Base-by-base conservation (phyloP, 2,329 filamentous ascomycete species). In the Beauveria asiatica region DNA sequence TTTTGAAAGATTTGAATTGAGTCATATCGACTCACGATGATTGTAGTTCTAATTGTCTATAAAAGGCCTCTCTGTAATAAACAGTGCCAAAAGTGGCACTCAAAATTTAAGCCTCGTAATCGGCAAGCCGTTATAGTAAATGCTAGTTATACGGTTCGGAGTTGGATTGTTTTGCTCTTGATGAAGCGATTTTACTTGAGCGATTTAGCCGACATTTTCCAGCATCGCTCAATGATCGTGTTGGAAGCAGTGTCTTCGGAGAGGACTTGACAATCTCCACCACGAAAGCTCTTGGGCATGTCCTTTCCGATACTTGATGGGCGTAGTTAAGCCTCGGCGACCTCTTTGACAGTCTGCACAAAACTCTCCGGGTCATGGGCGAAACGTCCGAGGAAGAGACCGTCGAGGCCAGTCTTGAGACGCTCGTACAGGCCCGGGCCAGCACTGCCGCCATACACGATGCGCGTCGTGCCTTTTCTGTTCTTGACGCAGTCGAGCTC, bases 371-470 rank as follows among this genome's bases (percentile, higher is more conserved):
- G 80, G 68, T 93, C 85, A 74, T 95, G 90, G 13, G 85, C 90
- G 71, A 94, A 95, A 30, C 91, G 76, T 0, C 90, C 91, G 60
- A 95, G 70, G 67, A 94, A 94, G 72, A 94, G 76, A 0, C 90
- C 90, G 73, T 95, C 90, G 13, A 93, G 84, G 0, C 83, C 86
- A 25, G 83, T 80, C 59, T 82, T 84, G 63, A 94, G 75, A 65
- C 80, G 81, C 65, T 77, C 78, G 74, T 88, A 95, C 51, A 92
- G 78, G 0, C 90, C 90, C 1, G 89, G 89, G 0, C 90, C 89
- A 11, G 91, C 90, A 70, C 88, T 92, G 1, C 90, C 90, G 0
- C 91, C 90, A 70, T 95, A 96, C 19, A 95, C 71, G 48, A 94
- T 85, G 62, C 89, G 83, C 56, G 84, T 86, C 5, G 76, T 70